A percentile compares a stretch with the other conserved stretches of the same genome.
Evolutionary conservation across 2,329 filamentous ascomycete genomes (phyloP).

Genomic region (Huntiella omanensis): DNA sequence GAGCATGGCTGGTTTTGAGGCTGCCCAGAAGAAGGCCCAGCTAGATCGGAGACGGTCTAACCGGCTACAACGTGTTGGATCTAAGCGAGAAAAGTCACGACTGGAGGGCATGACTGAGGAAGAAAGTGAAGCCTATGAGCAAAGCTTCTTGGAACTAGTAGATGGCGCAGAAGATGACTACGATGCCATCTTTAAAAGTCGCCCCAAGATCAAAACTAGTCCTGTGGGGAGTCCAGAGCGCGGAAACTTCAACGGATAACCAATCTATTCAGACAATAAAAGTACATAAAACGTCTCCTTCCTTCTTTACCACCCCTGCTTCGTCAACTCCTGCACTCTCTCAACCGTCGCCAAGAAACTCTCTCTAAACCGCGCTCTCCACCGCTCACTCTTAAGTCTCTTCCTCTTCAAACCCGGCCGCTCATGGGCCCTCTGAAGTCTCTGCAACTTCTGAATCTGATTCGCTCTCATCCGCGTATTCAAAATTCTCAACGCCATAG

Average conservation of each 20-base stretch:
- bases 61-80: constrained; percentile 3
- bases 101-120: constrained; percentile 25
- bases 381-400: constrained; percentile 49
- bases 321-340: constrained; percentile 50
- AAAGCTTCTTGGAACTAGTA: constrained; percentile 49
- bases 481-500: constrained; percentile 26
- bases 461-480: constrained; percentile 29
- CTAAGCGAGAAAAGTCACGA: constrained; percentile 21
- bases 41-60: constrained; percentile 33
- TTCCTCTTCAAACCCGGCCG: constrained; percentile 59
- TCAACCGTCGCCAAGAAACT: constrained; percentile 46
- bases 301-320: constrained; percentile 52
- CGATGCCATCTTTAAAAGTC: constrained; percentile 66
- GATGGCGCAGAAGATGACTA: constrained; percentile 44
- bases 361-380: constrained; percentile 47
- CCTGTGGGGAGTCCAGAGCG: constrained; percentile 35
- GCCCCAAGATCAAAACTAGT: constrained; percentile 63
- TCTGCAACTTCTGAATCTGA: constrained; percentile 34
- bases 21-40: constrained; percentile 40
- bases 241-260: constrained; percentile 4
- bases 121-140: constrained; percentile 15
- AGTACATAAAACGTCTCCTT: no score
- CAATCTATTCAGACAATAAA: no score
- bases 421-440: constrained; percentile 53
- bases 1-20: constrained; percentile 44